Evolutionary conservation across 139 green algal species (phyloP).

Genomic region (Closterium sp.): DNA sequence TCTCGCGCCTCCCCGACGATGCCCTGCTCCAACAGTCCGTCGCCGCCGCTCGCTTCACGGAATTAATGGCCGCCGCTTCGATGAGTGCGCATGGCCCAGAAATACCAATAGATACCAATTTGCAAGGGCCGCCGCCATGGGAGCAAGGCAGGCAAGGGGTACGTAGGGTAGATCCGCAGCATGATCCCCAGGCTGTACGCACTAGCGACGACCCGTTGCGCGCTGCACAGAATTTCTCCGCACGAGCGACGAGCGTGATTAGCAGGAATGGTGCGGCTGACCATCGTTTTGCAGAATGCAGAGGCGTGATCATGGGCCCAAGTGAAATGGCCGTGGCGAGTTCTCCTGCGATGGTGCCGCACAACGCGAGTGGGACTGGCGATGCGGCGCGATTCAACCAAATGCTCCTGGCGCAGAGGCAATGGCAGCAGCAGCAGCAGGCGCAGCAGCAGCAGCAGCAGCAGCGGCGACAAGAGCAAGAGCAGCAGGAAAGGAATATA

Average conservation of each 20-base stretch:
- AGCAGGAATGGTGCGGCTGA: not conserved
- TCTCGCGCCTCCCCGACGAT: not conserved
- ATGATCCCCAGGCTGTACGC: too few relatives aligned
- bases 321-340: not conserved
- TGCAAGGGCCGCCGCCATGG: not conserved
- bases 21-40: not conserved
- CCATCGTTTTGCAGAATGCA: not conserved
- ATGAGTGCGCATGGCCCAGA: not conserved
- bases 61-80: not conserved
- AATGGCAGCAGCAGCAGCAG: not conserved
- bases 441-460: not conserved
- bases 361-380: not conserved
- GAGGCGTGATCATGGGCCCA: not conserved
- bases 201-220: too few relatives aligned
- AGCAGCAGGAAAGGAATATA: not conserved
- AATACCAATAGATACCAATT: not conserved
- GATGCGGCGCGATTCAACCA: not conserved
- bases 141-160: too few relatives aligned
- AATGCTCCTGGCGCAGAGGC: not conserved
- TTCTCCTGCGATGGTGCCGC: too few relatives aligned
- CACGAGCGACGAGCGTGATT: not conserved
- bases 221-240: not conserved
- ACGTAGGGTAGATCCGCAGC: too few relatives aligned
- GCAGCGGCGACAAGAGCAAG: not conserved
- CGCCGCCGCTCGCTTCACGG: not conserved